Conservation (phyloP, 1,284 basidiomycete species). For the Cryptococcus sp. region DNA sequence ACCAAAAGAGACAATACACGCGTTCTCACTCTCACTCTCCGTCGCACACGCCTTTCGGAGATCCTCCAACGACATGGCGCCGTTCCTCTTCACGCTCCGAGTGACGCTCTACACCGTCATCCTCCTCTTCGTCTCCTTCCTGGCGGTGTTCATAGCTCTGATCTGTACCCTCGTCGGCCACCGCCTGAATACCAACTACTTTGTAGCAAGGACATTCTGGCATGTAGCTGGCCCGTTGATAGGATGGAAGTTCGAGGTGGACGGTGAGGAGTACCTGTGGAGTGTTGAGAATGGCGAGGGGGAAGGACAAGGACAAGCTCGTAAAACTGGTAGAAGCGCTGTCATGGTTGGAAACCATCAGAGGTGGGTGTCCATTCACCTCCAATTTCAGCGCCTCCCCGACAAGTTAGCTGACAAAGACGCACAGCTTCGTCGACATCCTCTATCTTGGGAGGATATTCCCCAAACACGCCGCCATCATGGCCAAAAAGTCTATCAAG, state of each 20-base stretch:
- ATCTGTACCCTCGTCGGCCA: conserved; percentile 69
- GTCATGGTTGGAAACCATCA: conserved; percentile 93
- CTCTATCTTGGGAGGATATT: conserved; percentile 83
- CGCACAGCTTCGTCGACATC: conserved; percentile 75
- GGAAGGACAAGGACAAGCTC: conserved; percentile 37
- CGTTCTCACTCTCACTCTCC: background rate
- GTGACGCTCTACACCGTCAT: conserved; percentile 71
- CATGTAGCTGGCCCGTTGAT: conserved; percentile 66
- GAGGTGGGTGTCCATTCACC: conserved; percentile 54
- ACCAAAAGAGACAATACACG: background rate
- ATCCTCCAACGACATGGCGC: conserved; percentile 28
- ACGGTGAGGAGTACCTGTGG: conserved; percentile 79
- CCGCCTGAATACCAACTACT: conserved; percentile 78
- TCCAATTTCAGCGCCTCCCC: too few relatives aligned
- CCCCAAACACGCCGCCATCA: conserved; percentile 81
- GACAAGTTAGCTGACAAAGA: background rate
- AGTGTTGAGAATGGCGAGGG: conserved; percentile 58
- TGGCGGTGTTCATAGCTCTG: conserved; percentile 71
- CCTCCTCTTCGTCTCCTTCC: conserved; percentile 71
- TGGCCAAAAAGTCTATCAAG: conserved; percentile 89
- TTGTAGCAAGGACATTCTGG: conserved; percentile 86
- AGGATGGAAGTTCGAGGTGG: conserved; percentile 74
- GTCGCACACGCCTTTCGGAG: background rate
- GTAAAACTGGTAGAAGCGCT: conserved; percentile 41
- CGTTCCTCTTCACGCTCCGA: conserved; percentile 61